Base-by-base conservation (phyloP, 108 stramenopile genomes). In the Fistulifera solaris region DNA sequence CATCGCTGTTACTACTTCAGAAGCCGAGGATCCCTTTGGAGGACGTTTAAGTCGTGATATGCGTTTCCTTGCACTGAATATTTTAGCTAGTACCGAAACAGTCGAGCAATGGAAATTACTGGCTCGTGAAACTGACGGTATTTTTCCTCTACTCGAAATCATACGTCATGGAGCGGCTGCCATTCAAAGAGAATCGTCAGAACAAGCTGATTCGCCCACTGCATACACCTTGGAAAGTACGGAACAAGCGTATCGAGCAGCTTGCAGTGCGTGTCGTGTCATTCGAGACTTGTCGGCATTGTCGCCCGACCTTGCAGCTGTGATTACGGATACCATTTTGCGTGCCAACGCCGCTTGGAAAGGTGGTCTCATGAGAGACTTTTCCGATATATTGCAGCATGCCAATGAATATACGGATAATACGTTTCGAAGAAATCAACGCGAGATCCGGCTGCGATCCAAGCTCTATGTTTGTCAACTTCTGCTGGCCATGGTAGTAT, bases 271-370 rank as follows among this genome's bases (percentile, higher is more conserved):
- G 1, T 81, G 80, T 64, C 65, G 77, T 23, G 76, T 76, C 0
- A 57, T 86, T 48, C 71, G 88, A n/a, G 80, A 89, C 58, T 66
- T 89, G 59, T 85, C 84, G 57, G 77, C 77, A 6, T 18, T 90
- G 6, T 78, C 78, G 3, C 54, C 68, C 27, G 84, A 85, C 22
- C 70, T 90, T 44, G 58, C 73, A 12, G 80, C 82, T 1, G 74
- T 90, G 19, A 67, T 90, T 22, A 86, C 84, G 17, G 88, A 90
- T 74, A 67, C 70, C 39, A 72, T 90, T 19, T 53, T 90, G 44
- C 71, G 80, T 41, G 80, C 70, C 48, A 78, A 83, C 50, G 66
- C 67, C 16, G 67, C 53, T 18, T 75, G 58, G 54, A 38, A 6
- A 3, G 38, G 54, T 16, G 17, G 18, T n/a, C 44, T 73, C 45